Evolutionary conservation across 2,329 filamentous ascomycete genomes (phyloP), one percentile per base, ranked within the genome.

Genomic region (Mycogone perniciosa): DNA sequence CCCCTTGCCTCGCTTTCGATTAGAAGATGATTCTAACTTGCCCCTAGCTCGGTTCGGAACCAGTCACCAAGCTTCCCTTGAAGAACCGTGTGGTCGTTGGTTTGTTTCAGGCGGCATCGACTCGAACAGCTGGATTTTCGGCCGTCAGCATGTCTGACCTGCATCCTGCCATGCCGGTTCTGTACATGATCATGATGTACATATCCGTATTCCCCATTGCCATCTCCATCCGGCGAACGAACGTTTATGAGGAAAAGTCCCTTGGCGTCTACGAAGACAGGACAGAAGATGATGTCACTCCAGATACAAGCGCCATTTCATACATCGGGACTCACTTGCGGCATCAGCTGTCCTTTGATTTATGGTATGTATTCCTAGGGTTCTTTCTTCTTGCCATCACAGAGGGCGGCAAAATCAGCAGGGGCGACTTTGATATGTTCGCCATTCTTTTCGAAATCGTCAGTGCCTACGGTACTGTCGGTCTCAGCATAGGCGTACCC

Each of bases 121-220:
- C 92, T 1, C 78, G 93, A 64, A 97, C 93, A 0, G 92, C 93
- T 4, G 92, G 93, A 0, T 96, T 96, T 62, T 78, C 87, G 1
- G 88, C 87, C 31, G 81, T 97, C 59, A 89, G 86, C 64, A 72
- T 97, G 37, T 74, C 86, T 2, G 71, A 79, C 0, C 74, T 99
- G 2, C 91, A 97, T 58, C 91, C 93, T 1, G 93, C 88, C 3
- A 89, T 96, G 52, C 91, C 96, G 62, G 89, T 95, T 10, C 89
- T 90, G 27, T 97, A 96, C 71, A 75, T 97, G 69, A 85, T 97
- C 68, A 97, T 97, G 93, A 97, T 97, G 93, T 97, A 97, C 69
- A 96, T 97, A 55, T 96, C 91, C 52, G 88, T 96, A 53, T 95
- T 96, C 60, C 92, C 92, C 5, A 95, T 97, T 60, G 92, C 93